These are phyloP conservation scores for Scheffersomyces stambukii DNA, from an alignment of 1,139 yeast genomes.

Conservation along the genomic window DNA sequence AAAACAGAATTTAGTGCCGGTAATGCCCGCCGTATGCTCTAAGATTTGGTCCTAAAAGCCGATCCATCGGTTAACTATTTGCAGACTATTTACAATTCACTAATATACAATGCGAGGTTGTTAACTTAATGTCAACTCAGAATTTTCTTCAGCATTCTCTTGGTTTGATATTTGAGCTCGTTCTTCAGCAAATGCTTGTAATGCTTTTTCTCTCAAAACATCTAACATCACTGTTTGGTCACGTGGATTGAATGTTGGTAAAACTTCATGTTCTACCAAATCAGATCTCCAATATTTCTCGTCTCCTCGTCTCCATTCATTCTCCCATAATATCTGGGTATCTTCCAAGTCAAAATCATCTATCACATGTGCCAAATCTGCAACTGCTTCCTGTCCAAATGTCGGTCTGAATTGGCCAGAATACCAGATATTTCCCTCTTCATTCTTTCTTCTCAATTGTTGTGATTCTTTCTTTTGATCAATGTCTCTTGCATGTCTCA, in stretches of 20 bases:
- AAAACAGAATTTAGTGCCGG: too few relatives aligned
- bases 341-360: constrained; percentile 53
- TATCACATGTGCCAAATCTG: constrained; percentile 72
- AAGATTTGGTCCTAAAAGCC: too few relatives aligned
- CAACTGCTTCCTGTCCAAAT: constrained; percentile 86
- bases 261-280: constrained; percentile 52
- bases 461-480: constrained; percentile 57
- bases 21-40: too few relatives aligned
- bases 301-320: constrained; percentile 81
- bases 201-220: constrained; percentile 45
- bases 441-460: constrained; percentile 65
- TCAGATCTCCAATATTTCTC: constrained; percentile 58
- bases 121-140: too few relatives aligned
- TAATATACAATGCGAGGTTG: too few relatives aligned
- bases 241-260: constrained; percentile 61
- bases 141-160: constrained; percentile 10
- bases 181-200: constrained; percentile 28
- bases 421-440: constrained; percentile 79
- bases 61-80: too few relatives aligned
- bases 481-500: constrained; percentile 70
- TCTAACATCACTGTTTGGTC: constrained; percentile 63
- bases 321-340: constrained; percentile 73
- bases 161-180: constrained; percentile 10
- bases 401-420: constrained; percentile 88
- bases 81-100: too few relatives aligned